Percentiles rank a stretch among this genome's conserved stretches.
phyloP scores from a whole-genome alignment of 768 basidiomycete genomes.

The Mycena filopes region DNA sequence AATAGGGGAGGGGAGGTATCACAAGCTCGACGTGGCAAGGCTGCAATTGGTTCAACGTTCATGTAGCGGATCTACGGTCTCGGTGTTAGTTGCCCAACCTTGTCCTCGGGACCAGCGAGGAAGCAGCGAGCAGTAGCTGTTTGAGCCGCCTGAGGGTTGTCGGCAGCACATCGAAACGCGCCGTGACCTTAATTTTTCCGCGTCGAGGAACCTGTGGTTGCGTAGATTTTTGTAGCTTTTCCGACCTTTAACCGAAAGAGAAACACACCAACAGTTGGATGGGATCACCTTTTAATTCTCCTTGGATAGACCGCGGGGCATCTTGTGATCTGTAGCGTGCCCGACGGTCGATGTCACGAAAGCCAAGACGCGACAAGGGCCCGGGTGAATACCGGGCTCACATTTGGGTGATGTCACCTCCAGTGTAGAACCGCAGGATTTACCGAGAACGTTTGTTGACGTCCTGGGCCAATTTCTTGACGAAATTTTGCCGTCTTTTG shows the following conservation, averaged over 20 bases:
- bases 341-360: background rate
- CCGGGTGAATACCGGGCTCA: constrained; percentile 24
- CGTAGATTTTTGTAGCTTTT: constrained; percentile 4
- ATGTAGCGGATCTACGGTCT: constrained; percentile 20
- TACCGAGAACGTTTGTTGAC: no score
- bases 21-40: constrained; percentile 20
- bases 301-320: constrained; percentile 18
- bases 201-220: background rate
- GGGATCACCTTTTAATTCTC: constrained; percentile 22
- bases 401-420: constrained; percentile 2
- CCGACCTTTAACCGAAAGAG: constrained; percentile 27
- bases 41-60: background rate
- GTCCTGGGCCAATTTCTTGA: no score
- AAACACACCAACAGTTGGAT: background rate
- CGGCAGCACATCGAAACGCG: background rate
- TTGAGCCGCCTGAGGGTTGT: constrained; percentile 6
- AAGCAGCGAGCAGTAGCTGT: background rate
- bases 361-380: background rate
- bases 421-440: background rate
- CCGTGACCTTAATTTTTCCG: constrained; percentile 16
- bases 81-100: constrained; percentile 23
- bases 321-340: constrained; percentile 24
- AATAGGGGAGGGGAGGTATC: constrained; percentile 23
- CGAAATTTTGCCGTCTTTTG: no score
- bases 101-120: constrained; percentile 32